A percentile compares a stretch with the other conserved stretches of the same genome.
phyloP scores from a whole-genome alignment of 768 basidiomycete species.

The Mrakia frigida region DNA sequence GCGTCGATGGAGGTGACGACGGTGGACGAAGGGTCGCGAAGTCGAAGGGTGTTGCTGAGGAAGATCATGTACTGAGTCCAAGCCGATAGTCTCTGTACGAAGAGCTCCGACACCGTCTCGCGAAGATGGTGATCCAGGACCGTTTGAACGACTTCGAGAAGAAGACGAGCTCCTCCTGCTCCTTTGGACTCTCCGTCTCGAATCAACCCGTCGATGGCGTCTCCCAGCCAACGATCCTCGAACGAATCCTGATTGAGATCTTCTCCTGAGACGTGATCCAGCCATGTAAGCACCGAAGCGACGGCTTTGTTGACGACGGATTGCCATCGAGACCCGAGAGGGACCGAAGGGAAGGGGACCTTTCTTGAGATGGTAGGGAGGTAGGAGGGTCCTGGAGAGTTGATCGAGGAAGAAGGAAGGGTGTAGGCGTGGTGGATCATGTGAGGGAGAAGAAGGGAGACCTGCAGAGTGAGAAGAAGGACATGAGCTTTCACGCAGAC shows the following conservation, averaged over 20 bases:
- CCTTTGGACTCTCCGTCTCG: slow-evolving; percentile 13
- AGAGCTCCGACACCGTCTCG: slow-evolving; percentile 13
- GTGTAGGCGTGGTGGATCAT: slow-evolving; percentile 25
- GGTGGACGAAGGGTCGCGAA: background rate
- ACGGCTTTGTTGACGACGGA: background rate
- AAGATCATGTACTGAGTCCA: slow-evolving; percentile 26
- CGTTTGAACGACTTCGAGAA: background rate
- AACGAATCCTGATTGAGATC: background rate
- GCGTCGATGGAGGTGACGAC: background rate
- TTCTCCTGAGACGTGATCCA: slow-evolving; percentile 9
- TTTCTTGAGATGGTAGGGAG: slow-evolving; percentile 22
- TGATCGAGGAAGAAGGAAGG: background rate
- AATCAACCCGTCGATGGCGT: slow-evolving; percentile 18
- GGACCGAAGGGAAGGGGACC: background rate
- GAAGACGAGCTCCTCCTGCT: background rate
- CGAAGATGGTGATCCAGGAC: background rate
- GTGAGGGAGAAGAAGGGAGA: slow-evolving; percentile 22
- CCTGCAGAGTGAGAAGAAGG: background rate
- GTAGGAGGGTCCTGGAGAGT: slow-evolving; percentile 18
- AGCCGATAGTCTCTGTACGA: background rate
- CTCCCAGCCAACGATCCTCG: slow-evolving; percentile 18
- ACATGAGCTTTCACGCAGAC: background rate
- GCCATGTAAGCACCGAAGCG: background rate
- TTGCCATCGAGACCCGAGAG: slow-evolving; percentile 4
- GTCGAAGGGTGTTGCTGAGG: background rate